Evolutionary conservation across 73 alveolate species (phyloP), one percentile per base, ranked within the genome.

Genomic region (Paraurostyla sp.): DNA sequence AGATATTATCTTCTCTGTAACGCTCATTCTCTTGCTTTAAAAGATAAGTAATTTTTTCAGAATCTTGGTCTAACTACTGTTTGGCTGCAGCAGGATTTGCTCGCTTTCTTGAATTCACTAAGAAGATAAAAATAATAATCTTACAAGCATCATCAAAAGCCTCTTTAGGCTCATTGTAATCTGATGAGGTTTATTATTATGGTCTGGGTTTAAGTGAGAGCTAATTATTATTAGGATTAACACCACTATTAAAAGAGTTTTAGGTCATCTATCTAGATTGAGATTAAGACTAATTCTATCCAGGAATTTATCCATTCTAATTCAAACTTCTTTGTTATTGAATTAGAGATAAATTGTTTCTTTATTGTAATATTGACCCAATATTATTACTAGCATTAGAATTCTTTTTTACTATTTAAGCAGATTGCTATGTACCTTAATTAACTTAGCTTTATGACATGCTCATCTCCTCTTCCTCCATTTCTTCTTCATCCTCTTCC

Each of bases 121-220:
- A 38, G 41, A 65, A 15, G 18, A 15, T 65, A 32, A 16, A 18
- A 38, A 11, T 59, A 32, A 65, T 36, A 6, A 35, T 38, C 38
- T 65, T 65, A 65, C 82, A 65, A 65, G 82, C 82, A 18, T 65
- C 82, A 38, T 65, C 82, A 38, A 65, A 65, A 11, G 82, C 82
- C 25, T 38, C 16, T 22, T 18, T 65, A 6, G 82, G 82, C 50
- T 60, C 22, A 60, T 32, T 30, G 51, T 32, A 20, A 25, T 60
- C 56, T 11, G 58, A n/a, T n/a, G n/a, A n/a, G n/a, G n/a, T n/a
- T n/a, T 35, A 38, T 11, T 40, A 18, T 59, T 23, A 27, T 59
- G 41, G 29, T 13, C n/a, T n/a, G n/a, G n/a, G n/a, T 65, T 22
- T 38, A n/a, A 65, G 6, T 65, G 33, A 6, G 13, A 22, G 15